Evolutionary conservation across 2,329 filamentous ascomycete genomes (phyloP), one percentile per base, ranked within the genome.

Genomic region (Aureobasidium sp.): DNA sequence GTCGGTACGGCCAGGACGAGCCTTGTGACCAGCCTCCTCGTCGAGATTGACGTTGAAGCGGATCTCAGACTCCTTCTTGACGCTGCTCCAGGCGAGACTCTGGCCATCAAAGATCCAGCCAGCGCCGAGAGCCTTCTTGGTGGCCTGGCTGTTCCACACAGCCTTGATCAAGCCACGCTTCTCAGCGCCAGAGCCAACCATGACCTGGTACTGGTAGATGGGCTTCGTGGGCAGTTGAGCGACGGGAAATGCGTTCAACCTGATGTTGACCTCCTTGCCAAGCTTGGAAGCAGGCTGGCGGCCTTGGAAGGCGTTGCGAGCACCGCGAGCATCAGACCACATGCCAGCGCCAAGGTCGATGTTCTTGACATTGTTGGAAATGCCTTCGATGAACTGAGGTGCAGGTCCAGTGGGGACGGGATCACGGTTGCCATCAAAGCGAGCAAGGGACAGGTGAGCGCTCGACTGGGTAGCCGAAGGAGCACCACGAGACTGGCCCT

Each of bases 151-250:
- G 1, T 84, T 76, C 90, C 91, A 97, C 31, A 91, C 82, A 71
- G 90, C 91, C 72, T 85, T 86, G 68, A 91, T 81, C 5, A 94
- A 77, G 4, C 82, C 82, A 5, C 82, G 79, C 73, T 88, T 90
- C 62, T 87, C 82, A 0, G 75, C 77, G 9, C 85, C 85, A 1
- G 81, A 84, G 1, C 86, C 84, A 47, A 93, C 81, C 4, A 81
- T 71, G 29, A 96, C 68, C 25, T 96, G 91, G 68, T 93, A 97
- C 71, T 97, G 92, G 65, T 86, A 86, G 25, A 97, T 83, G 0
- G 84, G 82, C 14, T 79, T 81, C 2, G 73, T 79, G 0, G 85
- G 85, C 61, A 86, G 84, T 11, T 78, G 75, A 0, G 72, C 75
- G 61, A 97, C 86, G 0, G 85, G 81, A 74, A 87, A 96, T 12